phyloP scores from a whole-genome alignment of 371 early-diverging fungal genomes.

The Syncephalastrum racemosum region DNA sequence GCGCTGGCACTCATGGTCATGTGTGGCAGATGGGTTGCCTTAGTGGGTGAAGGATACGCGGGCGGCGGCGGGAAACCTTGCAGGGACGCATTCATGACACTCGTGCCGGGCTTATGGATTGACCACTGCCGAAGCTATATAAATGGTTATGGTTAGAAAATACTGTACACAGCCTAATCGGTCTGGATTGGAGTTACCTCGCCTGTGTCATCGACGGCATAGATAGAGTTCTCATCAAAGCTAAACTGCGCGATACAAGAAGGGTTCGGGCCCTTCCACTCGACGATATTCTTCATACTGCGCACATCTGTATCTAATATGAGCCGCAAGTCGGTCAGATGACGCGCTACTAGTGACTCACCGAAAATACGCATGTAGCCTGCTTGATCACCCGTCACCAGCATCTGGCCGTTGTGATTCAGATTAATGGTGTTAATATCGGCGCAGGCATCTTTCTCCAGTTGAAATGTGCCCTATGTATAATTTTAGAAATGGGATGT shows the following conservation, averaged over 20 bases:
- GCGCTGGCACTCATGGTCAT: slow-evolving; percentile 6
- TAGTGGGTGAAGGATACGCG: slow-evolving; percentile 14
- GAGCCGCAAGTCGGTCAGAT: background rate
- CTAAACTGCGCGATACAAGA: slow-evolving; percentile 63
- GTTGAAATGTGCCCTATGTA: slow-evolving; percentile 29
- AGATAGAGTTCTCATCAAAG: slow-evolving; percentile 68
- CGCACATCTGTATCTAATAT: slow-evolving; percentile 44
- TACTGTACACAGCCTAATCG: background rate
- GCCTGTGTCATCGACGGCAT: slow-evolving; percentile 50
- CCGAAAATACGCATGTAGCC: slow-evolving; percentile 63
- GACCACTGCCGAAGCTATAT: slow-evolving; percentile 53
- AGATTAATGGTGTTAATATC: slow-evolving; percentile 57
- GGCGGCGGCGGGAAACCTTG: slow-evolving; percentile 47
- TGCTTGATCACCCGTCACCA: slow-evolving; percentile 55
- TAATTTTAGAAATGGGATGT: background rate
- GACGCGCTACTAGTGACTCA: slow-evolving; percentile 15
- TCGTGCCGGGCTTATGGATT: slow-evolving; percentile 52
- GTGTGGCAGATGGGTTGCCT: slow-evolving; percentile 7
- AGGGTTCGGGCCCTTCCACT: slow-evolving; percentile 50
- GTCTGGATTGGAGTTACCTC: slow-evolving; percentile 23
- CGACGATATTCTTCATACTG: slow-evolving; percentile 58
- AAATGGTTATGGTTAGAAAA: background rate
- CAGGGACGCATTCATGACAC: slow-evolving; percentile 25
- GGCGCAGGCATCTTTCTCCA: slow-evolving; percentile 24
- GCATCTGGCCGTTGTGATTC: slow-evolving; percentile 68